phyloP scores from a whole-genome alignment of 2,329 filamentous ascomycete genomes.

The Aspergillaceae sp. region DNA sequence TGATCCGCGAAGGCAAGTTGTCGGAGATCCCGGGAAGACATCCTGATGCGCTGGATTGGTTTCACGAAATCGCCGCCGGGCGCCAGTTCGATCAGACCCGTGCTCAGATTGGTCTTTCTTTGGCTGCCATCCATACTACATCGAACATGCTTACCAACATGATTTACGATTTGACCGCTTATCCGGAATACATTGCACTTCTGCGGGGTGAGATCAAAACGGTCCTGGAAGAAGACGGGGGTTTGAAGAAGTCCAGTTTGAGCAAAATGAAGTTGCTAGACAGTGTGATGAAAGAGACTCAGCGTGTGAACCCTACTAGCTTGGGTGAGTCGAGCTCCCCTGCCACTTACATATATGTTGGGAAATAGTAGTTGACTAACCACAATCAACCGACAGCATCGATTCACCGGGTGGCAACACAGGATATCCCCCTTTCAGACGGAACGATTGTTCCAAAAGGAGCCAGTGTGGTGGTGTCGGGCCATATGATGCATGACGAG shows the following conservation, averaged over 20 bases:
- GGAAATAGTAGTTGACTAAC: background rate
- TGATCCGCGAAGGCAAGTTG: slow-evolving; percentile 15
- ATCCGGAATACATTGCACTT: slow-evolving; percentile 44
- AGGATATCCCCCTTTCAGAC: slow-evolving; percentile 19
- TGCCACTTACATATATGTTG: background rate
- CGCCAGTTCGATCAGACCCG: slow-evolving; percentile 9
- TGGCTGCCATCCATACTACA: slow-evolving; percentile 29
- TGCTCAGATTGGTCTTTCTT: slow-evolving; percentile 19
- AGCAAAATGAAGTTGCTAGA: slow-evolving; percentile 28
- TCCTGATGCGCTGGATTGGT: slow-evolving; percentile 23
- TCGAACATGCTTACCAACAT: slow-evolving; percentile 36
- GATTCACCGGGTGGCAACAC: slow-evolving; percentile 17
- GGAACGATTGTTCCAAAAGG: slow-evolving; percentile 23
- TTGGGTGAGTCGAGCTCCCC: slow-evolving; percentile 14
- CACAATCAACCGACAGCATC: slow-evolving; percentile 9
- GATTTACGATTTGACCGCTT: slow-evolving; percentile 45
- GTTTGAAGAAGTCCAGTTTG: slow-evolving; percentile 24
- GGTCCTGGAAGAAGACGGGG: slow-evolving; percentile 35
- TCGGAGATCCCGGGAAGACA: slow-evolving; percentile 8
- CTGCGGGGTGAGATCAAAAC: slow-evolving; percentile 45
- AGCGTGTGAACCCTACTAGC: slow-evolving; percentile 19
- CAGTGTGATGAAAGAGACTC: slow-evolving; percentile 28
- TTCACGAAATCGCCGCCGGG: slow-evolving; percentile 10
- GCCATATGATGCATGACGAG: slow-evolving; percentile 20
- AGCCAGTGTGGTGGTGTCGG: slow-evolving; percentile 16